Evolutionary conservation across 1,139 yeast genomes (phyloP), one percentile per base, ranked within the genome.

Genomic region (Sugiyamaella novakii): DNA sequence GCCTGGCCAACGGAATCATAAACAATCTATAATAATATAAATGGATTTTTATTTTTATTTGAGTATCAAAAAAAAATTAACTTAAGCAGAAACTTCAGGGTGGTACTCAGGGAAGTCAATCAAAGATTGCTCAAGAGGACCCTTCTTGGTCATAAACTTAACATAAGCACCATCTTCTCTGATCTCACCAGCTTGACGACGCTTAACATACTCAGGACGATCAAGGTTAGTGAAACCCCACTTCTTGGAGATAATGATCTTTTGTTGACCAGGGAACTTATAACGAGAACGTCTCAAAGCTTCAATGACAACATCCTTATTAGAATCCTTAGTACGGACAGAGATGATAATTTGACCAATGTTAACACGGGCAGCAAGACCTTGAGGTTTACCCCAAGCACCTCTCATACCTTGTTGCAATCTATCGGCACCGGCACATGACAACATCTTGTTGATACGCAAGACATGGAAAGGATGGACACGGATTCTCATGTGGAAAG

Each of bases 391-490:
- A 87, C 98, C 98, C 98, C 98, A 92, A 74, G 98, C 98, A 84
- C 95, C 95, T 87, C 98, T 91, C 98, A 92, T 92, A 88, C 98
- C 98, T 82, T 94, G 98, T 83, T 92, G 98, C 80, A 92, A 84
- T 87, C 98, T 88, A 91, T 92, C 98, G 75, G 98, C 98, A 87
- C 98, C 98, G 80, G 98, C 98, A 83, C 98, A 92, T 72, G 98
- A 92, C 96, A 92, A 88, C 98, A 92, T 92, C 87, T 92, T 92
- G 92, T 92, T 92, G 83, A 92, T 92, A 81, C 98, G 87, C 78
- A 92, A 86, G 67, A 94, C 98, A 84, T 92, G 98, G 98, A 87
- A 94, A 70, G 98, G 98, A 79, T 92, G 98, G 72, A 91, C 98
- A 81, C 98, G 91, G 77, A 92, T 89, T 82, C 98, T 89, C 84